Evolutionary conservation across 176 grass and related monocot genomes (phyloP).

Genomic region (Bothriochloa decipiens): DNA sequence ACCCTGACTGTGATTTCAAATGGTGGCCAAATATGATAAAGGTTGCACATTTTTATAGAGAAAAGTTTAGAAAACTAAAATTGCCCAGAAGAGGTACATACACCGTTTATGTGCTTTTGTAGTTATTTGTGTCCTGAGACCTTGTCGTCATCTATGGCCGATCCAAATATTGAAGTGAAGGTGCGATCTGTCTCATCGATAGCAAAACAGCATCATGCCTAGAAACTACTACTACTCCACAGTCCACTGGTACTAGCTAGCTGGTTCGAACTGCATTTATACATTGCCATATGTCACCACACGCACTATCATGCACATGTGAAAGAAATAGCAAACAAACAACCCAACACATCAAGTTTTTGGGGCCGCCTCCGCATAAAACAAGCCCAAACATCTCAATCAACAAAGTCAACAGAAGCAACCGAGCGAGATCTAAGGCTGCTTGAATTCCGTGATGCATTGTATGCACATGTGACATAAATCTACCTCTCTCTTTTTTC

Average conservation of each 20-base stretch:
- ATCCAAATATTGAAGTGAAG: not conserved
- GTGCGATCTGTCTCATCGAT: not conserved
- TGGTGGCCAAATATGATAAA: too few species aligned
- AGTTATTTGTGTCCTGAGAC: not conserved
- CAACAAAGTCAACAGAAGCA: slow-evolving; percentile 50
- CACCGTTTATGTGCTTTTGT: not conserved
- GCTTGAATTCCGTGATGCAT: slow-evolving; percentile 48
- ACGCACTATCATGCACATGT: not conserved
- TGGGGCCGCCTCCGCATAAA: not conserved
- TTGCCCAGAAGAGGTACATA: not conserved
- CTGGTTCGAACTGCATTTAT: not conserved
- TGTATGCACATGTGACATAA: slow-evolving; percentile 28
- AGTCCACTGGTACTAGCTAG: not conserved
- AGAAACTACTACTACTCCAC: not conserved
- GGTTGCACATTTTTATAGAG: too few species aligned
- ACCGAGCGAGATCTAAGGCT: slow-evolving; percentile 34
- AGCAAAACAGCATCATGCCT: not conserved
- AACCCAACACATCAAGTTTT: slow-evolving; percentile 40
- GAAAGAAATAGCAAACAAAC: slow-evolving; percentile 41
- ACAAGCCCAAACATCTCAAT: slow-evolving; percentile 48
- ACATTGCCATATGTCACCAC: slow-evolving; percentile 44
- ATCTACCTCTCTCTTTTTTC: not conserved
- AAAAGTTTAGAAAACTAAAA: not conserved
- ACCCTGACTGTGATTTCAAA: too few species aligned
- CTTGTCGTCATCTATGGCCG: not conserved